These are phyloP conservation scores for Verticillium tricorpus DNA, from an alignment of 2,329 filamentous ascomycete genomes.

Conservation along the genomic window DNA sequence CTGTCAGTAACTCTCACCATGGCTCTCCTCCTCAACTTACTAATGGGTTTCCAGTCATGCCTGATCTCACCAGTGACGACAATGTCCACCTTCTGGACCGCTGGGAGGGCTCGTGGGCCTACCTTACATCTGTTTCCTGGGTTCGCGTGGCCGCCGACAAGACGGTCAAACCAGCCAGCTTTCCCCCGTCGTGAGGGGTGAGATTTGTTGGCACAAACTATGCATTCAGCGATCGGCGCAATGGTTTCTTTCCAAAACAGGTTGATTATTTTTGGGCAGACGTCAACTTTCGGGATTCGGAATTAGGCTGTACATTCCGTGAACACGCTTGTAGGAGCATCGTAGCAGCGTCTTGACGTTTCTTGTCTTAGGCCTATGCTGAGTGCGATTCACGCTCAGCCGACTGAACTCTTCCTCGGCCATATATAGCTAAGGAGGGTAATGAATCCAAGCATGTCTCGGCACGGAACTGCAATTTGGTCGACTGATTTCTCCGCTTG, in stretches of 20 bases:
- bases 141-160: constrained; percentile 67
- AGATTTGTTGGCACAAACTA: background rate
- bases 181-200: constrained; percentile 50
- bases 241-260: background rate
- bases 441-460: background rate
- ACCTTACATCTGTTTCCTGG: constrained; percentile 72
- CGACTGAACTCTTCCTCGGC: background rate
- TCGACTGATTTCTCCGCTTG: constrained; percentile 5
- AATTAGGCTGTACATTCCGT: constrained; percentile 1
- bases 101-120: constrained; percentile 84
- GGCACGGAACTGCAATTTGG: background rate
- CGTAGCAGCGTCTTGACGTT: background rate
- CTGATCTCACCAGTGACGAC: constrained; percentile 66
- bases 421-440: background rate
- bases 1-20: constrained; percentile 43
- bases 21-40: constrained; percentile 6
- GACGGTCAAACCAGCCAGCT: constrained; percentile 62
- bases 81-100: constrained; percentile 61
- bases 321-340: constrained; percentile 2
- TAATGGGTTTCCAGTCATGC: constrained; percentile 49
- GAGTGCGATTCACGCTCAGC: background rate
- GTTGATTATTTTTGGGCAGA: background rate
- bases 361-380: constrained; percentile 6
- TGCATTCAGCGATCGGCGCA: background rate
- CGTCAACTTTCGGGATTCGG: background rate